Base-by-base conservation (phyloP, 2,329 filamentous ascomycete species). In the Leptographium wingfieldii region DNA sequence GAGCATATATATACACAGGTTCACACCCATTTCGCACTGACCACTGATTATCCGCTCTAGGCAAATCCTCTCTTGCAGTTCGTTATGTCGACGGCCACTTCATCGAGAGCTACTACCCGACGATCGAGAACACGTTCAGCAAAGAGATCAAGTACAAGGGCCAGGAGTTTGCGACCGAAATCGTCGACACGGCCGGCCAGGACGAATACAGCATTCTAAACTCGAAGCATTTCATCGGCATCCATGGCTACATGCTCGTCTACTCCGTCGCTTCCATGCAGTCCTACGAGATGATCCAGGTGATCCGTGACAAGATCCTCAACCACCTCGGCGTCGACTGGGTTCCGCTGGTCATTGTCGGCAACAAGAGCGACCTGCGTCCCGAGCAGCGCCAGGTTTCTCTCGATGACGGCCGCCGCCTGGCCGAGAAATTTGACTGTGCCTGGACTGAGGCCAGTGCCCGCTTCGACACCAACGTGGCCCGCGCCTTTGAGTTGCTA, bases 181-280 rank as follows among this genome's bases (percentile, higher is more conserved):
- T 99, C 69, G 94, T 99, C 72, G 94, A 99, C 72, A 99, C 94
- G 33, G 94, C 94, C 58, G 94, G 94, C 62, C 92, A 96, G 87
- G 94, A 99, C 78, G 94, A 99, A 75, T 99, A 99, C 78, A 95
- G 90, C 71, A 96, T 97, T 65, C 80, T 99, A 63, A 97, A 96
- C 74, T 95, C 90, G 64, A 97, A 97, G 77, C 92, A 97, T 72
- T 97, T 97, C 69, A 97, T 99, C 72, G 94, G 94, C 64, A 97
- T 97, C 66, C 94, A 99, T 77, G 94, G 94, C 60, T 99, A 97
- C 74, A 91, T 99, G 82, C 87, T 99, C 62, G 92, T 96, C 56
- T 99, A 99, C 75, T 96, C 92, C n/a, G 92, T 99, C 56, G 88
- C 89, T 27, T 96, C 90, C 55, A 85, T 90, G 69, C 88, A 94